Evolutionary conservation across 768 basidiomycete species (phyloP).

Genomic region (Suillus placidus): DNA sequence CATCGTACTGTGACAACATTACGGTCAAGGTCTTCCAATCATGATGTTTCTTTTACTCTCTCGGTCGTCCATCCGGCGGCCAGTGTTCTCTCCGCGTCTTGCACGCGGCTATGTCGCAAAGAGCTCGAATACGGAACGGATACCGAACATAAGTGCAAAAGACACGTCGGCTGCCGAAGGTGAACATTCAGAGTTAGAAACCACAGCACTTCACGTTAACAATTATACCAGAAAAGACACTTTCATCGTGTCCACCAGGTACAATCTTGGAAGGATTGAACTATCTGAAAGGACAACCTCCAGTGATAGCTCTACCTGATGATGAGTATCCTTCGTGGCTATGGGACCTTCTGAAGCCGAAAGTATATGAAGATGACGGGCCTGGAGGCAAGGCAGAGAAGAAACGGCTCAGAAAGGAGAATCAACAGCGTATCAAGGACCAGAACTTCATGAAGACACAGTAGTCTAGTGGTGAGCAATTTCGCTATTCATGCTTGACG

Average conservation of each 20-base stretch:
- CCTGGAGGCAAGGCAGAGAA: slow-evolving; percentile 70
- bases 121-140: slow-evolving; percentile 8
- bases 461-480: slow-evolving; percentile 31
- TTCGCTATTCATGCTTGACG: not conserved
- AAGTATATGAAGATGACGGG: slow-evolving; percentile 66
- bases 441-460: slow-evolving; percentile 87
- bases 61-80: slow-evolving; percentile 20
- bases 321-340: slow-evolving; percentile 89
- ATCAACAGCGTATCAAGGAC: slow-evolving; percentile 74
- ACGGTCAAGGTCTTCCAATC: no score
- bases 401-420: slow-evolving; percentile 57
- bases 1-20: not conserved
- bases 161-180: slow-evolving; percentile 19
- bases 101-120: slow-evolving; percentile 21
- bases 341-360: slow-evolving; percentile 73
- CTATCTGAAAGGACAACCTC: slow-evolving; percentile 80
- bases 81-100: slow-evolving; percentile 11
- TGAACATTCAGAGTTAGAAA: not conserved
- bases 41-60: slow-evolving; percentile 9
- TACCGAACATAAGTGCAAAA: slow-evolving; percentile 8
- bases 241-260: slow-evolving; percentile 70
- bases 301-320: slow-evolving; percentile 76
- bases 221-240: slow-evolving; percentile 27
- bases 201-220: not conserved
- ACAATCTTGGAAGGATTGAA: slow-evolving; percentile 81